Conservation (phyloP, 176 grass and related monocot species). For the Cymbopogon citratus region DNA sequence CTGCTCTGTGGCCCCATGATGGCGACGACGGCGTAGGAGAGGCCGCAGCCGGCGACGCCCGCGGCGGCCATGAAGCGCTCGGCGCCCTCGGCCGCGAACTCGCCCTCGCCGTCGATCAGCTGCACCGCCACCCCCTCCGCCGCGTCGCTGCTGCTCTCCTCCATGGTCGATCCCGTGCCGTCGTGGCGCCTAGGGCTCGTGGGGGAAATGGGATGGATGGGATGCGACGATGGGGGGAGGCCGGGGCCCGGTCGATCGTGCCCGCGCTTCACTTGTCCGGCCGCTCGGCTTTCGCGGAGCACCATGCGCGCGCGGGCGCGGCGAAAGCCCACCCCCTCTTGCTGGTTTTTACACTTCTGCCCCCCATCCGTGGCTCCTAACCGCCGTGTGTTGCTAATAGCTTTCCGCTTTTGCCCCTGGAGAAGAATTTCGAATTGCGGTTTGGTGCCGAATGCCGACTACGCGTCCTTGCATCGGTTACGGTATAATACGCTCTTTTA, state of each 20-base stretch:
- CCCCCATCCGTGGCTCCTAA: not conserved
- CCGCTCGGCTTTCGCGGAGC: constrained; percentile 13
- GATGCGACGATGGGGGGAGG: too few relatives aligned
- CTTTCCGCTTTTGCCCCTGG: not conserved
- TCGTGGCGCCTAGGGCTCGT: too few relatives aligned
- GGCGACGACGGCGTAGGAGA: constrained; percentile 69
- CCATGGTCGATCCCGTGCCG: too few relatives aligned
- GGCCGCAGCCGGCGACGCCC: constrained; percentile 37
- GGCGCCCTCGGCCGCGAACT: constrained; percentile 35
- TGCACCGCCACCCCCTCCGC: constrained; percentile 25
- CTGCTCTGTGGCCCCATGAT: constrained; percentile 70
- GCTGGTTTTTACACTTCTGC: constrained; percentile 23
- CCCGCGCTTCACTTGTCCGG: constrained; percentile 23
- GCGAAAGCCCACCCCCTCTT: not conserved
- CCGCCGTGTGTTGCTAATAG: not conserved
- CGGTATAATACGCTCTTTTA: too few relatives aligned
- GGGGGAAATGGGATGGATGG: too few relatives aligned
- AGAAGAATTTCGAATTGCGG: not conserved
- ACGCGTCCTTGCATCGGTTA: too few relatives aligned
- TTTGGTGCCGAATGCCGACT: too few relatives aligned
- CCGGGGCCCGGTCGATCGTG: too few relatives aligned
- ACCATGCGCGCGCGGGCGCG: not conserved
- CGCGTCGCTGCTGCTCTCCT: too few relatives aligned
- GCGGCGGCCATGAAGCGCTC: constrained; percentile 53
- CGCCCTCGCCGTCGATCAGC: constrained; percentile 56